Conservation (phyloP, 768 basidiomycete species). For the Hydnomerulius pinastri region DNA sequence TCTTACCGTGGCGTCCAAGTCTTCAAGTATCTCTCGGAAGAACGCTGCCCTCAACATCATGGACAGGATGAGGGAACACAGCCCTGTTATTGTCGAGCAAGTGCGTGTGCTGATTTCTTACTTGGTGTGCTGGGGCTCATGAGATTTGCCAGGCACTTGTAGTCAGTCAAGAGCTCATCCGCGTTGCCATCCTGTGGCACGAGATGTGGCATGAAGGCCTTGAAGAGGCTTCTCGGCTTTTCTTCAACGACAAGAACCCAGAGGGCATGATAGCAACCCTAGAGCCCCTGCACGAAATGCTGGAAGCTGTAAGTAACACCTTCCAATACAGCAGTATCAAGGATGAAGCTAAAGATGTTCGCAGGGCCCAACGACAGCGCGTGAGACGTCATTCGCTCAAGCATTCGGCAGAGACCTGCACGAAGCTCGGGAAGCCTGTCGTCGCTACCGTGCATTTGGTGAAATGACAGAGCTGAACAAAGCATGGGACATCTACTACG, state of each 20-base stretch:
- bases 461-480: conserved; percentile 91
- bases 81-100: conserved; percentile 83
- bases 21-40: conserved; percentile 79
- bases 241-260: conserved; percentile 96
- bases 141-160: conserved; percentile 60
- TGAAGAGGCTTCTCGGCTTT: conserved; percentile 94
- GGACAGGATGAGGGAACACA: conserved; percentile 92
- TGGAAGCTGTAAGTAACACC: conserved; percentile 69
- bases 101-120: conserved; percentile 37
- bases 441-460: conserved; percentile 81
- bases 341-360: conserved; percentile 3
- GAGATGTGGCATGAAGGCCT: conserved; percentile 98
- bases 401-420: conserved; percentile 90
- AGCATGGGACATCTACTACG: conserved; percentile 99
- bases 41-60: conserved; percentile 86
- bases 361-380: conserved; percentile 90
- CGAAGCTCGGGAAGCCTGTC: conserved; percentile 90
- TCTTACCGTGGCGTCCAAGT: conserved; percentile 95
- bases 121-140: conserved; percentile 1
- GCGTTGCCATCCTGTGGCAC: conserved; percentile 98
- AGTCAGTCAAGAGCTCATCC: conserved; percentile 92
- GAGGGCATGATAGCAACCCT: conserved; percentile 95
- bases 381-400: conserved; percentile 94
- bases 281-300: conserved; percentile 89
- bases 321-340: neutral